These are phyloP conservation scores for Silene coronaria DNA, from an alignment of 179 eudicot genomes.

Conservation along the genomic window DNA sequence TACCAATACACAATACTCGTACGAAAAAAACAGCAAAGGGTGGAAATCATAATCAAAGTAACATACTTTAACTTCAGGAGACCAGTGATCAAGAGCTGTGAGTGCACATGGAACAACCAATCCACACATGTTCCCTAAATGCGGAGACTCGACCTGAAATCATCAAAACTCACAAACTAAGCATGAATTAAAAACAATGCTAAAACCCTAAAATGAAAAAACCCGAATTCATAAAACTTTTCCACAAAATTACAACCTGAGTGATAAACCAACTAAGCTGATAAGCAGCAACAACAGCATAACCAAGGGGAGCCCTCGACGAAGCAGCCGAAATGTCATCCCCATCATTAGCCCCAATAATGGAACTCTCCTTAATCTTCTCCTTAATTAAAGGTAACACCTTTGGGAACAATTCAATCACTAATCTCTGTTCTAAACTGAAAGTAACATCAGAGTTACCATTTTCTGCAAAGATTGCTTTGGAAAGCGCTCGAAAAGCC, in stretches of 20 bases:
- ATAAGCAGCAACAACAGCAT: conserved; percentile 74
- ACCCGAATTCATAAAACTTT: not conserved
- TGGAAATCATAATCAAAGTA: not conserved
- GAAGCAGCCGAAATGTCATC: conserved; percentile 69
- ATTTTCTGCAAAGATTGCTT: conserved; percentile 24
- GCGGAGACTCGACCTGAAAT: conserved; percentile 49
- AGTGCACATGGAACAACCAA: conserved; percentile 76
- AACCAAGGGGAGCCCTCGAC: conserved; percentile 63
- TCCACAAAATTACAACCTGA: conserved; percentile 41
- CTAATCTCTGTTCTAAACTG: conserved; percentile 44
- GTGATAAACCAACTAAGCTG: conserved; percentile 76
- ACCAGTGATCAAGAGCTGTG: conserved; percentile 96
- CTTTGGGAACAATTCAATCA: conserved; percentile 58
- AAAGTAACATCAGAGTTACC: conserved; percentile 18
- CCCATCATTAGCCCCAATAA: conserved; percentile 42
- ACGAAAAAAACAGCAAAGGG: not conserved
- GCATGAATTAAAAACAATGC: not conserved
- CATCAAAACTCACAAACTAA: conserved; percentile 13
- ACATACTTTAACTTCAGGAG: conserved; percentile 80
- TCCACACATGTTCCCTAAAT: conserved; percentile 52
- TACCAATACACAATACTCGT: not conserved
- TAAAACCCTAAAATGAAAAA: not conserved
- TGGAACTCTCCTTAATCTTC: conserved; percentile 62
- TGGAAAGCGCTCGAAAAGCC: conserved; percentile 45
- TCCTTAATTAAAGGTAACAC: conserved; percentile 60